Base-by-base conservation (phyloP, 495 filamentous ascomycete genomes). In the Xylaria flabelliformis region DNA sequence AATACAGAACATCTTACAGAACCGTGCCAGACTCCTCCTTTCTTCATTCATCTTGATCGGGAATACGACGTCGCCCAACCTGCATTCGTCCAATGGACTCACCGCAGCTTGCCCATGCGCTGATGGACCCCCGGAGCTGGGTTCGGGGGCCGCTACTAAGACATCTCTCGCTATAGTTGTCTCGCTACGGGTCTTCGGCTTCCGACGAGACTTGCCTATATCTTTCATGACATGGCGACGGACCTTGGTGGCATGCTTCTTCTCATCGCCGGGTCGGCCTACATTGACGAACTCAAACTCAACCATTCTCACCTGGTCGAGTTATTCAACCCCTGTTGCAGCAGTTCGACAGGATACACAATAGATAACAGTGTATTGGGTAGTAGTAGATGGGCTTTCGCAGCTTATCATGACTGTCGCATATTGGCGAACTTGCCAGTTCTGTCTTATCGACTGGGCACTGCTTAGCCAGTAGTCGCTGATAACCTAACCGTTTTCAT, bases 141-240 rank as follows among this genome's bases (percentile, higher is more conserved):
- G 50, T 17, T 3, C 41, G 7, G 62, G 17, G 19, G 50, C 10
- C 0, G 41, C 39, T 5, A 41, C 46, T 19, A 51, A 44, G 26
- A 24, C 13, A 24, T 32, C 8, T 44, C 59, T 72, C 10, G 70
- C 68, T 9, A 73, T 48, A n/a, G 71, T 62, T 8, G 73, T 64
- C 24, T 78, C 51, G 41, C 58, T 12, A 4, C 58, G 65, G 24
- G 59, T 63, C 26, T 78, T 77, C 0, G 71, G 17, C 59, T 79
- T 78, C 8, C 78, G 72, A 42, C 79, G 77, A n/a, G 76, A 46
- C 61, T 72, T 78, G 39, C 79, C 80, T 70, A 82, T 82, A 55
- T 82, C 80, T 56, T 76, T 80, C 80, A 81, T 81, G 13, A 80
- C 80, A 78, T 81, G 80, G 19, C 78, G 77, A 21, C 78, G 75